Percentiles rank a stretch among this genome's conserved stretches.
Conservation (phyloP, 805 yeast species). For the Cyberlindnera sargentensis region DNA sequence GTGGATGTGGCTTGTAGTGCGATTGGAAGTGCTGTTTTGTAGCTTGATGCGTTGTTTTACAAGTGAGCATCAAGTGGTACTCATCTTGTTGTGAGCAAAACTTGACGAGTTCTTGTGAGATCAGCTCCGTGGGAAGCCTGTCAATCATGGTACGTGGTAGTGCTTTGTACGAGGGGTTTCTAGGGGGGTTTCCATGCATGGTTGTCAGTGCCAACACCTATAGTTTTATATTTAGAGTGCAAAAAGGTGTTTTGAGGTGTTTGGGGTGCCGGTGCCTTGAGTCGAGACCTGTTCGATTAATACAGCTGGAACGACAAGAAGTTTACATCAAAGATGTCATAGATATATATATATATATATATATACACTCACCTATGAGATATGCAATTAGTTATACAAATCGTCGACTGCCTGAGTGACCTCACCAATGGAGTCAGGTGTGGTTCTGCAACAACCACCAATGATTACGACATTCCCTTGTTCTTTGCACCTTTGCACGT, state of each 20-base stretch:
- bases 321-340: too few relatives aligned
- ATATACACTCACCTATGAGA: too few relatives aligned
- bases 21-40: slow-evolving; percentile 9
- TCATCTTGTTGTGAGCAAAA: slow-evolving; percentile 14
- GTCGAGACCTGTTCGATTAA: too few relatives aligned
- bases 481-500: slow-evolving; percentile 33
- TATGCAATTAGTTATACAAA: background rate
- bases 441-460: slow-evolving; percentile 76
- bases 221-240: background rate
- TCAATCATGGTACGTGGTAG: slow-evolving; percentile 9
- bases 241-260: slow-evolving; percentile 1
- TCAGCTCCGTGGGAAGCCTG: slow-evolving; percentile 18
- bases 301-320: too few relatives aligned
- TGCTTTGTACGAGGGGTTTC: too few relatives aligned
- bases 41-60: slow-evolving; percentile 14
- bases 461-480: slow-evolving; percentile 39
- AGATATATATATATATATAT: too few relatives aligned
- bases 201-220: too few relatives aligned
- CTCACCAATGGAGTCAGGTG: slow-evolving; percentile 31
- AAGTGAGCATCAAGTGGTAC: slow-evolving; percentile 16
- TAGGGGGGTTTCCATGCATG: too few relatives aligned
- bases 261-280: slow-evolving; percentile 3
- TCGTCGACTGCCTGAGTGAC: slow-evolving; percentile 3
- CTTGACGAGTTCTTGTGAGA: slow-evolving; percentile 13
- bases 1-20: slow-evolving; percentile 5